phyloP scores from a whole-genome alignment of 164 flowering plant species.

The Tetrastigma voinierianum region DNA sequence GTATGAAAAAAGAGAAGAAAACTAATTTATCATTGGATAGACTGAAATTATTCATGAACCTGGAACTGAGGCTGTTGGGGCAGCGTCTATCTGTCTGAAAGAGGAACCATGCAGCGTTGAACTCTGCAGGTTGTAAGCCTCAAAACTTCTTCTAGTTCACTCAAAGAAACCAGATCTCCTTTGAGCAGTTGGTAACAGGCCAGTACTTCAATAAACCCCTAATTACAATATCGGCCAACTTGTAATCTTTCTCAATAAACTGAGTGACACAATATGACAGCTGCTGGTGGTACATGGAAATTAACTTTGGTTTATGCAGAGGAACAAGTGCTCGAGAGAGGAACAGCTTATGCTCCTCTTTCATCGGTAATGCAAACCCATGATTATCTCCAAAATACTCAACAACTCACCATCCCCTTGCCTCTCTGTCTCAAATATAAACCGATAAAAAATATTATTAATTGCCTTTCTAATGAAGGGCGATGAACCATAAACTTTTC shows the following conservation, averaged over 20 bases:
- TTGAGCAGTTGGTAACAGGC: constrained; percentile 38
- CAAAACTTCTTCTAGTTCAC: constrained; percentile 43
- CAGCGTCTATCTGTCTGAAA: constrained; percentile 40
- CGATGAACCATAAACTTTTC: constrained; percentile 40
- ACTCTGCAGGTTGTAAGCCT: constrained; percentile 30
- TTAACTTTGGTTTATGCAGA: constrained; percentile 35
- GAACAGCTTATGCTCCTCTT: constrained; percentile 41
- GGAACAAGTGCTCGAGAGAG: constrained; percentile 34
- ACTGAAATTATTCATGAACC: neutral
- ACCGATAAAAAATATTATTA: constrained; percentile 31
- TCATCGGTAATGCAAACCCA: constrained; percentile 45
- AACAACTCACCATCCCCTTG: constrained; percentile 37
- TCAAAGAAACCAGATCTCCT: constrained; percentile 39
- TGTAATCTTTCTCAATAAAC: constrained; percentile 41
- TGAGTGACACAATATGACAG: constrained; percentile 33
- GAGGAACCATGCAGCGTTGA: constrained; percentile 34
- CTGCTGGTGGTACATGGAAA: constrained; percentile 31
- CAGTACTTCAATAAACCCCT: constrained; percentile 39
- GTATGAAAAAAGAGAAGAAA: too few relatives aligned
- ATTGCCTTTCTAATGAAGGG: constrained; percentile 34
- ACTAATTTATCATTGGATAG: too few relatives aligned
- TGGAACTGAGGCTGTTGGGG: constrained; percentile 33
- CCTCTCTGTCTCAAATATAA: constrained; percentile 34
- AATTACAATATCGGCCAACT: constrained; percentile 32
- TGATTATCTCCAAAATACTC: constrained; percentile 43